A percentile compares a stretch with the other conserved stretches of the same genome.
Conservation (phyloP, 2,329 filamentous ascomycete genomes). For the Madurella fahalii region DNA sequence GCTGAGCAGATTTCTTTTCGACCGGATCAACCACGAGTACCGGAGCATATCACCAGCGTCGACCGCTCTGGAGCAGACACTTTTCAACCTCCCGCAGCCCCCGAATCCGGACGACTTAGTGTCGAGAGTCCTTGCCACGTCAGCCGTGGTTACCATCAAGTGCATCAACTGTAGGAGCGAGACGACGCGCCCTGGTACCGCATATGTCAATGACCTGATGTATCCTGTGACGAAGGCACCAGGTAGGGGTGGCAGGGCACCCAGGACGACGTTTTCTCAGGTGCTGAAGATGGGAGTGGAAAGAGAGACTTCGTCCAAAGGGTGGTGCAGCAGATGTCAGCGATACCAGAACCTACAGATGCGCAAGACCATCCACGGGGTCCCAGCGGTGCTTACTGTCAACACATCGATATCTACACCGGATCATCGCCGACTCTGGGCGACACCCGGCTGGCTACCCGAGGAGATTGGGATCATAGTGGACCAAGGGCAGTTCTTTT, state of each 20-base stretch:
- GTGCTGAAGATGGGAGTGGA: slow-evolving; percentile 91
- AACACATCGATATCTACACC: slow-evolving; percentile 72
- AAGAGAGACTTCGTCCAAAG: slow-evolving; percentile 79
- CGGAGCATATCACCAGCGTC: slow-evolving; percentile 60
- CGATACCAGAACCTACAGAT: slow-evolving; percentile 86
- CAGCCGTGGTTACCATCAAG: slow-evolving; percentile 67
- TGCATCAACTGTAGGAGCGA: slow-evolving; percentile 88
- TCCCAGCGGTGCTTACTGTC: slow-evolving; percentile 83
- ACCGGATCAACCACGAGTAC: slow-evolving; percentile 75
- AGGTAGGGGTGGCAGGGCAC: slow-evolving; percentile 46
- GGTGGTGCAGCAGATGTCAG: slow-evolving; percentile 90
- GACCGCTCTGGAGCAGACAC: slow-evolving; percentile 65
- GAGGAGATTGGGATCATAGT: slow-evolving; percentile 91
- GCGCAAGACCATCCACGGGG: slow-evolving; percentile 74
- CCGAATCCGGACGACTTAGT: slow-evolving; percentile 24
- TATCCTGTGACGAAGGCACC: slow-evolving; percentile 63
- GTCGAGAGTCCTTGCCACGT: slow-evolving; percentile 59
- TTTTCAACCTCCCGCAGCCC: slow-evolving; percentile 19
- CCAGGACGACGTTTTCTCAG: slow-evolving; percentile 72
- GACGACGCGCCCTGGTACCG: slow-evolving; percentile 72
- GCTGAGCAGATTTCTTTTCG: slow-evolving; percentile 78
- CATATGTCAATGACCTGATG: slow-evolving; percentile 78
- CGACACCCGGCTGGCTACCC: slow-evolving; percentile 83
- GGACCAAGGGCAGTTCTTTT: slow-evolving; percentile 87
- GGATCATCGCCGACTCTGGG: slow-evolving; percentile 79